phyloP scores from a whole-genome alignment of 1,284 basidiomycete genomes.

The Pisolithus thermaeus region DNA sequence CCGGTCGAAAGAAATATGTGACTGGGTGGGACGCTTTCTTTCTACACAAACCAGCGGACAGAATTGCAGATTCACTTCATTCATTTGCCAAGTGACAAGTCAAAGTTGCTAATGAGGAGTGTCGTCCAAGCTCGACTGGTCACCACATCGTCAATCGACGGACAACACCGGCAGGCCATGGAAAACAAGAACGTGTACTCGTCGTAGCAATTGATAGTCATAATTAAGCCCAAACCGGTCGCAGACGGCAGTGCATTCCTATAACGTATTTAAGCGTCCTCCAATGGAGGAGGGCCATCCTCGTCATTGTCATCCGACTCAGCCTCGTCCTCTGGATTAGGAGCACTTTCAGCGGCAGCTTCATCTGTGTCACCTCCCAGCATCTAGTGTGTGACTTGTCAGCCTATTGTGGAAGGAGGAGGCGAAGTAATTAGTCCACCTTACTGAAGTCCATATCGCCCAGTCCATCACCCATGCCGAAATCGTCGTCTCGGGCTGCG shows the following conservation, averaged over 20 bases:
- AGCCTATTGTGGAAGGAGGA: background rate
- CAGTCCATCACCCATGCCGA: conserved; percentile 45
- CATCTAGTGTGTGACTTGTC: conserved; percentile 40
- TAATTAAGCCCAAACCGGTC: background rate
- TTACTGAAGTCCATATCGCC: conserved; percentile 53
- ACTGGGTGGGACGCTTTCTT: background rate
- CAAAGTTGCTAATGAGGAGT: too few relatives aligned
- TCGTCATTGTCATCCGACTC: conserved; percentile 60
- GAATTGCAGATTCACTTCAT: too few relatives aligned
- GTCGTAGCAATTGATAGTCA: background rate
- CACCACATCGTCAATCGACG: too few relatives aligned
- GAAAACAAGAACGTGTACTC: too few relatives aligned
- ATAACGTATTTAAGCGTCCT: conserved; percentile 36
- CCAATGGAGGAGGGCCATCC: conserved; percentile 72
- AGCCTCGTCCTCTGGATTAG: conserved; percentile 22
- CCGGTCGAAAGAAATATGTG: background rate
- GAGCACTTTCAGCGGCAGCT: conserved; percentile 31
- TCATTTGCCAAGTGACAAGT: too few relatives aligned
- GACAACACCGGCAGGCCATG: too few relatives aligned
- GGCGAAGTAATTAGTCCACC: conserved; percentile 30
- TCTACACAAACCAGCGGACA: too few relatives aligned
- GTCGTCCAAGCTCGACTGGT: too few relatives aligned
- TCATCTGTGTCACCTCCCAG: conserved; percentile 43
- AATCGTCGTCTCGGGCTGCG: conserved; percentile 41
- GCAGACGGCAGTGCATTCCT: background rate